Conservation (phyloP, 1,139 yeast genomes). For the Nakaseomyces sp. region DNA sequence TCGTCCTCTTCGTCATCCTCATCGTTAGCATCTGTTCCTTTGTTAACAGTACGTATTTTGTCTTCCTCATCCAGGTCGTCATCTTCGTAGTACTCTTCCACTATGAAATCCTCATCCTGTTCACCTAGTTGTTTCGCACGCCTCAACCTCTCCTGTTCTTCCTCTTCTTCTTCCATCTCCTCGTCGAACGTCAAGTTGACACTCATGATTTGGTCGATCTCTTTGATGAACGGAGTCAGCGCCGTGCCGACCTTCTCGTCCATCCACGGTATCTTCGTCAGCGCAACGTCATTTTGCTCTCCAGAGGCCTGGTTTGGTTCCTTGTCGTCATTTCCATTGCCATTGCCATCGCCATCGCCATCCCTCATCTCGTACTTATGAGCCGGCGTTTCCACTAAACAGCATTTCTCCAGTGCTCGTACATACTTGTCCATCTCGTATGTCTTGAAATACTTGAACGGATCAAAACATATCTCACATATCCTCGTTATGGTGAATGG, state of each 20-base stretch:
- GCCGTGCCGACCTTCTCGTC: conserved; percentile 24
- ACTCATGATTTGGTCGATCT: conserved; percentile 29
- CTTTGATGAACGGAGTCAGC: conserved; percentile 24
- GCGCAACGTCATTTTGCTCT: conserved; percentile 27
- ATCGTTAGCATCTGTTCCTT: conserved; percentile 5
- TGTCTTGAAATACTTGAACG: conserved; percentile 25
- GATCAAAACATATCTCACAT: conserved; percentile 30
- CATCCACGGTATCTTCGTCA: conserved; percentile 43
- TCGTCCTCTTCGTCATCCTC: conserved; percentile 15
- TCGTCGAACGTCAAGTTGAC: conserved; percentile 27
- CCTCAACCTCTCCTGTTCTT: conserved; percentile 10
- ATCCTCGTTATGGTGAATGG: conserved; percentile 30
- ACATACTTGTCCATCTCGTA: conserved; percentile 26
- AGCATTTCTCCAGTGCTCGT: conserved; percentile 24
- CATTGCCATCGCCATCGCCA: too few species aligned
- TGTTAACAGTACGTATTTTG: background rate
- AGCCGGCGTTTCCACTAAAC: conserved; percentile 14
- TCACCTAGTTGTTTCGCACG: conserved; percentile 7
- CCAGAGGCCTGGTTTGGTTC: conserved; percentile 6
- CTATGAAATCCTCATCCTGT: conserved; percentile 14
- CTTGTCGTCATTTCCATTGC: too few species aligned
- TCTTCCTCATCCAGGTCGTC: conserved; percentile 15
- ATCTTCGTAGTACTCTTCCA: conserved; percentile 25
- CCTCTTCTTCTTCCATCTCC: conserved; percentile 23
- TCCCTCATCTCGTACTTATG: conserved; percentile 8